Base-by-base conservation (phyloP, 768 basidiomycete species). In the Phanerodontia chrysosporium region DNA sequence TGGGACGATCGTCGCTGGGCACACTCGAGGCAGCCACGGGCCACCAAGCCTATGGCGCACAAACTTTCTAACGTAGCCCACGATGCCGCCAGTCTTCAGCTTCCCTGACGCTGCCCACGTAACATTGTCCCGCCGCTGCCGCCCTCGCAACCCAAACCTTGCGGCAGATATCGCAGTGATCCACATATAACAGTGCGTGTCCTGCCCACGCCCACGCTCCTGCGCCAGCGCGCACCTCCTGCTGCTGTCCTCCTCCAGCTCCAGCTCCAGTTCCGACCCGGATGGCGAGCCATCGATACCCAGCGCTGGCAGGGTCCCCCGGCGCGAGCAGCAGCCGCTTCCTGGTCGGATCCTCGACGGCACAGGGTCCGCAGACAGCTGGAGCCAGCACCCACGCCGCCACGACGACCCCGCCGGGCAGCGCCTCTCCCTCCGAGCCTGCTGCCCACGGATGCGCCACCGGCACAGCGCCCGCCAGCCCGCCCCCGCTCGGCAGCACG, bases 401-500 rank as follows among this genome's bases (percentile, higher is more conserved):
- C 48, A 49, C 16, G 25, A 28, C 27, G 48, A 27, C 25, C 24
- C 22, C 48, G n/a, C n/a, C n/a, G n/a, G n/a, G n/a, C n/a, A 49
- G 45, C 21, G 21, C 45, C 14, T 21, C 25, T 6, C 49, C 18
- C 49, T n/a, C 1, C 49, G 28, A 21, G 18, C 29, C n/a, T 29
- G 32, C n/a, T n/a, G n/a, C n/a, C n/a, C n/a, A n/a, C n/a, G n/a
- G n/a, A n/a, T n/a, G 35, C 65, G 62, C 61, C 63, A 63, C 65
- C 54, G 54, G 61, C 16, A 28, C 49, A 21, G 45, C 53, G 24
- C 49, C 51, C 46, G 28, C 52, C 10, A 42, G 39, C 39, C 39
- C 39, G 39, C 39, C 39, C 62, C 25, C 49, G 58, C 32, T 58
- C 49, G 63, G 66, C 57, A 61, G 65, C 57, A 49, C 61, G 36